Base-by-base conservation (phyloP, 352 stramenopile genomes). In the Phytophthora hybrid region DNA sequence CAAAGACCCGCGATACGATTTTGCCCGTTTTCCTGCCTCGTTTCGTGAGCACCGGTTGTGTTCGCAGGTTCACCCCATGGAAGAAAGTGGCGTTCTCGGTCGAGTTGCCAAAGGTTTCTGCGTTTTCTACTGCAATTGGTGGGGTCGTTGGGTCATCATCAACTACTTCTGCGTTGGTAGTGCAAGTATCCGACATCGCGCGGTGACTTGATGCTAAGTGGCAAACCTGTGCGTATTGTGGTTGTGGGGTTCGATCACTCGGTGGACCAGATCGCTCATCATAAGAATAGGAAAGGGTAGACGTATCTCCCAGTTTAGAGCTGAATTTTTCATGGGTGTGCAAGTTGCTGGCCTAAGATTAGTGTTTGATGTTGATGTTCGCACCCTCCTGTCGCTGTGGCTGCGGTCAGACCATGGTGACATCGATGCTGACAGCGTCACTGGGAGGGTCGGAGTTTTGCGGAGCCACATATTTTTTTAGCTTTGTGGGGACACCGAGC, bases 11-110 rank as follows among this genome's bases (percentile, higher is more conserved):
- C 54, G 87, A 86, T 58, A 92, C 88, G 18, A 91, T 81, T 41
- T 89, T 87, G 41, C 80, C 75, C 32, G 82, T 89, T 63, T 89
- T 91, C 55, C 80, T 79, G 4, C 88, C 88, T 54, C 88, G 84
- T 60, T 95, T 95, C 11, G 88, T 95, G 23, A 95, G 71, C 51
- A 84, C 87, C 4, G 88, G 83, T 76, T 92, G 86, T n/a, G 75
- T 80, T 8, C 71, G 78, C 23, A 95, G 79, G 59, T 95, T 83
- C 16, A 93, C 53, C 39, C 79, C 80, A 23, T 89, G 85, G 73
- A 95, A 93, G 54, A 84, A 83, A 58, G 69, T 61, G 26, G 66
- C 66, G 5, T 58, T 65, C 44, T 71, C 31, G 13, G 29, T 66
- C 4, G 44, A 2, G 21, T 67, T 13, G 4, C 71, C 56, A 34